Evolutionary conservation across 768 basidiomycete species (phyloP), one percentile per base, ranked within the genome.

Genomic region (Russula foetens): DNA sequence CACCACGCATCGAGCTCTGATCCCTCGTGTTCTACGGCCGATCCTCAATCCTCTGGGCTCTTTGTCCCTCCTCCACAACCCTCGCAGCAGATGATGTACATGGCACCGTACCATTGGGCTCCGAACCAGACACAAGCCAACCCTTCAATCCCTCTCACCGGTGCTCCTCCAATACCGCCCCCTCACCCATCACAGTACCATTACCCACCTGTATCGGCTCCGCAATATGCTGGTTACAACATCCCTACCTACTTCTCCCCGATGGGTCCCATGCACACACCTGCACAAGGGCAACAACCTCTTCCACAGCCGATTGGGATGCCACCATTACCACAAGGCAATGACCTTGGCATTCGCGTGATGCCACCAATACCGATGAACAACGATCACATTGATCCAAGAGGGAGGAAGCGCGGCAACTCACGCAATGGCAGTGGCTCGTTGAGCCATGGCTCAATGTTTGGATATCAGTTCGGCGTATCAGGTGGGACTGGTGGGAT

Each of bases 391-490:
- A 59, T 67, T 76, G 23, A 75, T 77, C 11, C 75, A 14, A 53
- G 51, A 26, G 61, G 61, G 51, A 57, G 61, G 45, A 58, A 58
- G 48, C 51, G 59, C 9, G 65, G 52, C n/a, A 63, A 63, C 41
- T 60, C 59, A 11, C 59, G 59, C 48, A 78, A 50, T 72, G 45
- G 60, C 19, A 24, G 50, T 48, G 55, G 60, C 38, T 56, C 78
- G 23, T 89, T 87, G 86, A 88, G 81, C 69, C 88, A 82, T 67
- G 86, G 86, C 1, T 81, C 85, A 66, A 85, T 85, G 14, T 70
- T 81, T 66, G 76, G 80, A 26, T 81, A 81, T 1, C 73, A 67
- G 33, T 72, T 62, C 55, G 71, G 72, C 38, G 11, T 71, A 46
- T 67, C 71, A 3, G 69, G 67, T 29, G 60, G 45, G 35, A 35